Evolutionary conservation across 2,329 filamentous ascomycete species (phyloP).

Genomic region (Ceratocystis smalleyi): DNA sequence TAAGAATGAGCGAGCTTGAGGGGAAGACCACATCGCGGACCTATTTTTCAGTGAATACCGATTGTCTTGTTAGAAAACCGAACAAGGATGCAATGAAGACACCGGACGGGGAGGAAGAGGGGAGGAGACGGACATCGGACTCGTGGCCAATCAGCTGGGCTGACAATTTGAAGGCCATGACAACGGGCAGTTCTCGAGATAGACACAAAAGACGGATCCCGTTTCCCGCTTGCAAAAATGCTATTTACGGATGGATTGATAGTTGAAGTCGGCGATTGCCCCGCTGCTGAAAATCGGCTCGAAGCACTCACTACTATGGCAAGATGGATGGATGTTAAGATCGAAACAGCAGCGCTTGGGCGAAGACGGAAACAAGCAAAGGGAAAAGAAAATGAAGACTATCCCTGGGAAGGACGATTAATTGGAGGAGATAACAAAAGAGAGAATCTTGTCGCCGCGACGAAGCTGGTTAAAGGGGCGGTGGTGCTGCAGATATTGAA

Average conservation of each 20-base stretch:
- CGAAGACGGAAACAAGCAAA: neutral
- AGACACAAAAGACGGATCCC: neutral
- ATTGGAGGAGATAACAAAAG: neutral
- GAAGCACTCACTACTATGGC: no score
- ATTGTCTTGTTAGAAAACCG: neutral
- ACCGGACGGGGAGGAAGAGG: neutral
- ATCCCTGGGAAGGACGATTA: neutral
- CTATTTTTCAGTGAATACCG: slow-evolving; percentile 31
- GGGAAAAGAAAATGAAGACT: neutral
- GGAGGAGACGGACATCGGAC: slow-evolving; percentile 57
- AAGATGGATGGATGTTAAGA: neutral
- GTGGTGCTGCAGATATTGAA: neutral
- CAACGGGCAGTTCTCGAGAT: neutral
- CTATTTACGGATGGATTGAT: no score
- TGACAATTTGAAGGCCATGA: slow-evolving; percentile 67
- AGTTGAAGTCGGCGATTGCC: no score
- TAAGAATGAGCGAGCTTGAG: slow-evolving; percentile 54
- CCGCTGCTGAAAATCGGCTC: no score
- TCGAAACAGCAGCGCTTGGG: neutral
- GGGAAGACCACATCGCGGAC: slow-evolving; percentile 78
- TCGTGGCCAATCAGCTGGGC: slow-evolving; percentile 79
- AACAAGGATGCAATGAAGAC: slow-evolving; percentile 16
- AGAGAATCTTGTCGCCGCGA: neutral
- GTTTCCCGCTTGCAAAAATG: no score
- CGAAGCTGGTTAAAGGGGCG: neutral